Conservation (phyloP, 495 filamentous ascomycete genomes). For the Xylaria grammica region DNA sequence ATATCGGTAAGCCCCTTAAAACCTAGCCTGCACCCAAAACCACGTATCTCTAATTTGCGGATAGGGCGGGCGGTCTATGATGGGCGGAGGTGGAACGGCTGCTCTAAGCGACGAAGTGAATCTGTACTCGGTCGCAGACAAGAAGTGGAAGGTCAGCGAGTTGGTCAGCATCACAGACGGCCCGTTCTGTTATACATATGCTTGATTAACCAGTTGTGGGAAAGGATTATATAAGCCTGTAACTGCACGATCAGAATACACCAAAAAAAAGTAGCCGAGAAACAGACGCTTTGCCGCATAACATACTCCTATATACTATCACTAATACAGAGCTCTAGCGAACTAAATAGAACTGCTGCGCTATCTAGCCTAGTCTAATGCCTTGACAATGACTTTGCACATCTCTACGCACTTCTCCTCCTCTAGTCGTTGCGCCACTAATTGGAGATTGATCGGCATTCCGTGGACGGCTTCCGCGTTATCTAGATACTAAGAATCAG, state of each 20-base stretch:
- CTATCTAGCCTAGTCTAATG: slow-evolving; percentile 28
- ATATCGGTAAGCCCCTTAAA: slow-evolving; percentile 27
- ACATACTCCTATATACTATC: not conserved
- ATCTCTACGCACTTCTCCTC: slow-evolving; percentile 85
- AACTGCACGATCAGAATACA: too few relatives aligned
- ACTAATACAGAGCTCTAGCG: not conserved
- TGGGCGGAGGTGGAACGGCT: slow-evolving; percentile 33
- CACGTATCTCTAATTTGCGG: not conserved
- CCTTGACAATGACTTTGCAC: slow-evolving; percentile 71
- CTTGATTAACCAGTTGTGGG: slow-evolving; percentile 16
- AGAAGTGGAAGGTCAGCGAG: slow-evolving; percentile 37
- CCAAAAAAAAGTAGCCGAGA: not conserved
- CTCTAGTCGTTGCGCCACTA: slow-evolving; percentile 77
- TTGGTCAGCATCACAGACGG: slow-evolving; percentile 40
- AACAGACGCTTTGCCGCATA: not conserved
- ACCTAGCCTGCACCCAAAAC: not conserved
- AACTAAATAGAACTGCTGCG: not conserved
- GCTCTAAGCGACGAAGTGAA: slow-evolving; percentile 38
- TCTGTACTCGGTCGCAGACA: slow-evolving; percentile 29
- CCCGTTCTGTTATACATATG: slow-evolving; percentile 45
- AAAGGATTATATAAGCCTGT: too few relatives aligned
- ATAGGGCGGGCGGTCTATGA: slow-evolving; percentile 34
- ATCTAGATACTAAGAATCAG: slow-evolving; percentile 40
- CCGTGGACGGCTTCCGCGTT: slow-evolving; percentile 75
- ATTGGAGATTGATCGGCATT: slow-evolving; percentile 78